Conservation (phyloP, 116 monocot genomes). For the Cymodocea nodosa region DNA sequence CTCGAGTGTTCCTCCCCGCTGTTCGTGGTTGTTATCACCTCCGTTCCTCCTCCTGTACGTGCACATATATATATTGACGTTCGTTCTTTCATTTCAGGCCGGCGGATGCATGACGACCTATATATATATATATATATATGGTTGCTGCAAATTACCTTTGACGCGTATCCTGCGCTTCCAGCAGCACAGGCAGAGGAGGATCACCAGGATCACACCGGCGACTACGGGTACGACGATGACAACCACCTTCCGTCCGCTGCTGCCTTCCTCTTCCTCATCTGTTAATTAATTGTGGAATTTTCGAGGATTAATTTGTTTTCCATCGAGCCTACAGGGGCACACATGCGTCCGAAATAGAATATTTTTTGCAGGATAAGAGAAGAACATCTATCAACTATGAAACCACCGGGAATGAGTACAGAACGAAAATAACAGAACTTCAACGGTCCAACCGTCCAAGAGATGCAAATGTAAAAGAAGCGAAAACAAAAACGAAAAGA, state of each 20-base stretch:
- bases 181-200: not conserved
- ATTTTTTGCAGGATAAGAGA: too few relatives aligned
- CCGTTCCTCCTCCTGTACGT: not conserved
- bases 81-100: not conserved
- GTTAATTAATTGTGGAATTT: not conserved
- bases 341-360: too few relatives aligned
- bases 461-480: too few relatives aligned
- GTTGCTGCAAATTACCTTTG: constrained; percentile 3
- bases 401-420: too few relatives aligned
- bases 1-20: not conserved
- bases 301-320: not conserved
- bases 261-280: not conserved
- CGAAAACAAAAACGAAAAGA: too few relatives aligned
- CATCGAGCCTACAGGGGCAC: too few relatives aligned
- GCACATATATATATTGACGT: not conserved
- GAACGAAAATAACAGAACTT: too few relatives aligned
- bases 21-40: not conserved
- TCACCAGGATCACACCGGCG: not conserved
- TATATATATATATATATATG: not conserved
- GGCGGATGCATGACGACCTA: too few relatives aligned
- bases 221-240: not conserved
- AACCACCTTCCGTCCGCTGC: not conserved
- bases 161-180: not conserved
- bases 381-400: too few relatives aligned
- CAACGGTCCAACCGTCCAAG: too few relatives aligned